These are phyloP conservation scores for Rhodofomes roseus DNA, from an alignment of 1,284 basidiomycete species.

Conservation along the genomic window DNA sequence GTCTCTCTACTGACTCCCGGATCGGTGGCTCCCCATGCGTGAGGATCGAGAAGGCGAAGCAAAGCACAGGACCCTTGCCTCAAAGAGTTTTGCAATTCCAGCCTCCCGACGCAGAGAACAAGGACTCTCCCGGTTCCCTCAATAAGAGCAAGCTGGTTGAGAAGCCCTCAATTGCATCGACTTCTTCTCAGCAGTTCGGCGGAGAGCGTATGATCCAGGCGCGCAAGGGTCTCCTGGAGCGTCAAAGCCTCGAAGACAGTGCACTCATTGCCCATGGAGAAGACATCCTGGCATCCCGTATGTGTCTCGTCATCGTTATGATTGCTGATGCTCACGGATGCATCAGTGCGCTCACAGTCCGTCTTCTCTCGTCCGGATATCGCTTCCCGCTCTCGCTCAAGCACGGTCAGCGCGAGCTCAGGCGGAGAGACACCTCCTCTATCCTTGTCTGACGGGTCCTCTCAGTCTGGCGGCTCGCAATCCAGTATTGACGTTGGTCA, in stretches of 20 bases:
- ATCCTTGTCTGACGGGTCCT: slow-evolving; percentile 59
- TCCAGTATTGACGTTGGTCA: slow-evolving; percentile 71
- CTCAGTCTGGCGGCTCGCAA: slow-evolving; percentile 64
- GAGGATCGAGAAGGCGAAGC: slow-evolving; percentile 59
- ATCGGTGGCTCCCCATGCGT: slow-evolving; percentile 72
- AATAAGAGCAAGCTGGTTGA: slow-evolving; percentile 45
- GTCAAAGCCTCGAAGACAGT: slow-evolving; percentile 66
- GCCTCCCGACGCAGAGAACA: slow-evolving; percentile 17
- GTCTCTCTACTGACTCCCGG: slow-evolving; percentile 58
- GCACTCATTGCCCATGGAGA: slow-evolving; percentile 62
- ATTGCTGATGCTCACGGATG: slow-evolving; percentile 11
- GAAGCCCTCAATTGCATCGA: slow-evolving; percentile 61
- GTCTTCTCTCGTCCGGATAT: slow-evolving; percentile 58
- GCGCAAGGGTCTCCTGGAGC: slow-evolving; percentile 53
- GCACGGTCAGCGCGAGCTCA: slow-evolving; percentile 60
- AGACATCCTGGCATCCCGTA: slow-evolving; percentile 52
- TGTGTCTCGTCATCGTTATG: slow-evolving; percentile 24
- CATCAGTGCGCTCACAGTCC: slow-evolving; percentile 38
- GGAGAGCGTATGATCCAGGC: slow-evolving; percentile 65
- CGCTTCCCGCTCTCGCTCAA: slow-evolving; percentile 57
- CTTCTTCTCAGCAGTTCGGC: slow-evolving; percentile 58
- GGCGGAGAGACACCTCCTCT: slow-evolving; percentile 70
- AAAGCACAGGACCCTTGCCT: slow-evolving; percentile 27
- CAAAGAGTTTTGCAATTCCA: slow-evolving; percentile 29
- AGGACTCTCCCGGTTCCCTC: slow-evolving; percentile 32